phyloP scores from a whole-genome alignment of 2,329 filamentous ascomycete species.

The Bipolaris sorokiniana region DNA sequence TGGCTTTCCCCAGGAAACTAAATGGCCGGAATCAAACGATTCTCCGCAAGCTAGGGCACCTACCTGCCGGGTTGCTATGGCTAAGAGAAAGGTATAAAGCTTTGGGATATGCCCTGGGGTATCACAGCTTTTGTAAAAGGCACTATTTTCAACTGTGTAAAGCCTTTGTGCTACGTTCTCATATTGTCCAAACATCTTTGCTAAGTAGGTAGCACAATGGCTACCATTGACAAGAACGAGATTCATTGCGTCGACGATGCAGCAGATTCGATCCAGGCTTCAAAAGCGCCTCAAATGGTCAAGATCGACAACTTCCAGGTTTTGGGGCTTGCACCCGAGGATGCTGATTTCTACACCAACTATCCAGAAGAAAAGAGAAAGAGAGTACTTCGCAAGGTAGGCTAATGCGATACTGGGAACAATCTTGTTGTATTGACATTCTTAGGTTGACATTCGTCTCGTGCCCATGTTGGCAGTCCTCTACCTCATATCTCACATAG shows the following conservation, averaged over 20 bases:
- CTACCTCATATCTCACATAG: slow-evolving; percentile 57
- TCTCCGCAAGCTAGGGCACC: slow-evolving; percentile 1
- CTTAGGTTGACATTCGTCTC: slow-evolving; percentile 32
- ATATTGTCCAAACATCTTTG: background rate
- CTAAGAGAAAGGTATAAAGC: slow-evolving; percentile 6
- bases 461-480: slow-evolving; percentile 51
- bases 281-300: slow-evolving; percentile 31
- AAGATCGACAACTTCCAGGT: slow-evolving; percentile 38
- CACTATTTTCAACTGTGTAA: background rate
- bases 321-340: slow-evolving; percentile 27
- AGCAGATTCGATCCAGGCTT: slow-evolving; percentile 20
- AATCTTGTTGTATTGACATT: background rate
- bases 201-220: slow-evolving; percentile 14
- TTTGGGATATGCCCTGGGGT: background rate
- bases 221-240: slow-evolving; percentile 28
- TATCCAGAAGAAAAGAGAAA: slow-evolving; percentile 54
- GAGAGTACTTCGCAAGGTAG: slow-evolving; percentile 45
- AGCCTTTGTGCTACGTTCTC: background rate
- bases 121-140: background rate
- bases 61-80: background rate
- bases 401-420: background rate
- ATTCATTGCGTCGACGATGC: slow-evolving; percentile 34
- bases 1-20: slow-evolving; percentile 12
- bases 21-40: slow-evolving; percentile 1
- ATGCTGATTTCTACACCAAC: slow-evolving; percentile 34